Evolutionary conservation across 2,329 filamentous ascomycete genomes (phyloP), one percentile per base, ranked within the genome.

Genomic region (Phialophora chinensis): DNA sequence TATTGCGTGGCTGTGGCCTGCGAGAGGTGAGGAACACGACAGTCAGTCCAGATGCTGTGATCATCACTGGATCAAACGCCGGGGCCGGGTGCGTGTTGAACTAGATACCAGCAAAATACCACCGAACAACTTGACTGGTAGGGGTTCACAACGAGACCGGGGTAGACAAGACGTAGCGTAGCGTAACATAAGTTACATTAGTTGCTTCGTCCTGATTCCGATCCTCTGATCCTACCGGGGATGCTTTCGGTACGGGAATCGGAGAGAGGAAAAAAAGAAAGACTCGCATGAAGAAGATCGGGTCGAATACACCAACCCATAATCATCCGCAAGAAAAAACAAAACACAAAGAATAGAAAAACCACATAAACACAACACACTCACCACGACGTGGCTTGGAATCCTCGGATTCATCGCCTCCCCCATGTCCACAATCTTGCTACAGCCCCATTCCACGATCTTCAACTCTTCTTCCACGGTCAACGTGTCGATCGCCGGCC

Each of bases 1-100:
- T 96, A 97, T 75, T 96, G 88, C 68, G 94, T 91, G 3, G 92
- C 92, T 6, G 93, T 97, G 29, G 90, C 88, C 85, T 88, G 38
- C 6, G 38, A n/a, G 8, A 44, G 17, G 17, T 17, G 35, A 35
- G 60, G 65, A 42, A 35, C 23, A 17, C 3, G 49, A 38, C 11
- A 23, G 20, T 50, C 29, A 31, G 14, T 17, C 60, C 27, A 64
- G 62, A 60, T 53, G 4, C 23, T 33, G 27, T 20, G 27, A 12
- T 17, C 20, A n/a, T 7, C 10, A n/a, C 3, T 4, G 20, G 14
- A 53, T 27, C 4, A 27, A 52, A 44, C 17, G 38, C 17, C 5
- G 38, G 2, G 38, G 38, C 2, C 6, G 2, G 14, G 38, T n/a
- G n/a, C 38, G 5, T n/a, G n/a, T n/a, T 8, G 38, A 1, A 44